Evolutionary conservation across 352 stramenopile genomes (phyloP).

Genomic region (Globisporangium apiculatum): DNA sequence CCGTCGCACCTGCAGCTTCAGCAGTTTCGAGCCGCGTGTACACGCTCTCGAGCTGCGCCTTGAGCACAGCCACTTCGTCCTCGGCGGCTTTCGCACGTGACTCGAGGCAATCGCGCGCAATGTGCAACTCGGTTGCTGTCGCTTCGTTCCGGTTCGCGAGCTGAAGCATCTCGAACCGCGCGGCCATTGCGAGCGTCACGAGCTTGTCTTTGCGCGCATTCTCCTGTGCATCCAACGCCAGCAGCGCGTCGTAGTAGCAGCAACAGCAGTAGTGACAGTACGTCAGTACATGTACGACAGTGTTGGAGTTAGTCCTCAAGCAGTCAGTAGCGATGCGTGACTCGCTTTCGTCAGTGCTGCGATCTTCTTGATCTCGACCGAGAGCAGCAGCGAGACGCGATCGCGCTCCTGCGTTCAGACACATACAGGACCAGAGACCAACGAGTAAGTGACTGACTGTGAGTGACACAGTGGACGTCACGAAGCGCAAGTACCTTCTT

Average conservation of each 20-base stretch:
- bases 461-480: neutral
- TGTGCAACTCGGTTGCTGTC: constrained; percentile 22
- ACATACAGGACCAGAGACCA: neutral
- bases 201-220: constrained; percentile 70
- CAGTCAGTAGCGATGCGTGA: neutral
- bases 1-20: constrained; percentile 17
- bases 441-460: neutral
- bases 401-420: constrained; percentile 36
- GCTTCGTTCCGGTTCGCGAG: constrained; percentile 38
- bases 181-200: constrained; percentile 68
- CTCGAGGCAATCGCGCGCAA: constrained; percentile 17
- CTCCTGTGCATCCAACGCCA: constrained; percentile 18
- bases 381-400: constrained; percentile 34
- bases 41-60: constrained; percentile 40
- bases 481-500: constrained; percentile 22
- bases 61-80: constrained; percentile 27
- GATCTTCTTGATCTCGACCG: constrained; percentile 74
- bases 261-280: neutral
- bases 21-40: constrained; percentile 37
- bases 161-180: constrained; percentile 62
- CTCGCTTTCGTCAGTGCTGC: constrained; percentile 51
- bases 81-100: constrained; percentile 22
- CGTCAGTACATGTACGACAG: neutral
- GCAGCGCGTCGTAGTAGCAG: too few species aligned
- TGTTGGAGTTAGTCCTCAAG: neutral